phyloP scores from a whole-genome alignment of 2,329 filamentous ascomycete species.

The Raffaelea arxii region DNA sequence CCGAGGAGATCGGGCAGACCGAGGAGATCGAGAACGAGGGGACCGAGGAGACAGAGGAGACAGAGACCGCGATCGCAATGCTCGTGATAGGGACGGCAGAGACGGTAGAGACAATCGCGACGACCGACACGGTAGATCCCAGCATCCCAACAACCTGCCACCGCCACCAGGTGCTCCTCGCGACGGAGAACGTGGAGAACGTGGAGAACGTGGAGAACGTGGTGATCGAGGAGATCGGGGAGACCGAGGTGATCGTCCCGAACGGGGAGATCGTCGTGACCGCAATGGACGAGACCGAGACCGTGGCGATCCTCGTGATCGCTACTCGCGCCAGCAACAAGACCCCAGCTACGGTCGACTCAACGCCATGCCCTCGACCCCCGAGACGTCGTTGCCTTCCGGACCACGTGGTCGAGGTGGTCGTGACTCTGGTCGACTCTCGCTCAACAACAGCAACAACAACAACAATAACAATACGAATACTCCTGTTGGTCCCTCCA shows the following conservation, averaged over 20 bases:
- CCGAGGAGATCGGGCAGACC: neutral
- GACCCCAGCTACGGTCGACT: conserved; percentile 56
- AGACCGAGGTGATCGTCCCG: conserved; percentile 4
- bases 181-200: neutral
- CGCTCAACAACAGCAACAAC: neutral
- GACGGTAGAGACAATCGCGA: too few relatives aligned
- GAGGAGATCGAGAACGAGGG: conserved; percentile 19
- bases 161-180: conserved; percentile 30
- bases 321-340: conserved; percentile 29
- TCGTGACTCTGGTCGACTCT: conserved; percentile 18
- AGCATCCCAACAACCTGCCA: conserved; percentile 30
- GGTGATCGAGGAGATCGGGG: conserved; percentile 24
- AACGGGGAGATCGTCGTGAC: neutral
- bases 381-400: conserved; percentile 37
- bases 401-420: conserved; percentile 38
- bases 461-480: neutral
- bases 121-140: too few relatives aligned
- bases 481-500: too few relatives aligned
- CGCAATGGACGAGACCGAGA: neutral
- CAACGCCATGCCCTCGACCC: conserved; percentile 37
- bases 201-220: conserved; percentile 19
- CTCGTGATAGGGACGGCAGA: conserved; percentile 15
- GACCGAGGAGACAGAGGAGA: conserved; percentile 29
- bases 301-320: conserved; percentile 1
- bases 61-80: conserved; percentile 31